Evolutionary conservation across 2,329 filamentous ascomycete species (phyloP).

Genomic region (Apiospora hydei): DNA sequence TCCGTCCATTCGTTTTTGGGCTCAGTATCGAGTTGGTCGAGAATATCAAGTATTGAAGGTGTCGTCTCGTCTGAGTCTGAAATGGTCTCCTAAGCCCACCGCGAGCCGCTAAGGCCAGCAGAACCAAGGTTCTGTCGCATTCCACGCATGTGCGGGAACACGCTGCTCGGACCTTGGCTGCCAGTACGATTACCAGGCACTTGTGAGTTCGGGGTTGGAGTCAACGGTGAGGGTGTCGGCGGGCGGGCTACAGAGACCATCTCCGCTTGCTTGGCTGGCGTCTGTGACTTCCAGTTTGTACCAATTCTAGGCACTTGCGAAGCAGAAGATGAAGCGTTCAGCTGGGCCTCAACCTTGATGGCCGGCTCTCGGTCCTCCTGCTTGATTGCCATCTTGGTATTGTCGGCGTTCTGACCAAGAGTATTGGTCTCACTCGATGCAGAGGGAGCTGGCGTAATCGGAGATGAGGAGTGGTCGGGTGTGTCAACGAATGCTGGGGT

Average conservation of each 20-base stretch:
- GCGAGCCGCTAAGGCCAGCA: not conserved
- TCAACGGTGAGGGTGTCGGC: not conserved
- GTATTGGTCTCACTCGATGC: not conserved
- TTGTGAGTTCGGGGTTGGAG: not conserved
- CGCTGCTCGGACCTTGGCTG: not conserved
- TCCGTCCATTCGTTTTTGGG: not conserved
- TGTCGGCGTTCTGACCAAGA: not conserved
- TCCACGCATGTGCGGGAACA: not conserved
- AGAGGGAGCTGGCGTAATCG: not conserved
- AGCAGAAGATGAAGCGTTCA: not conserved
- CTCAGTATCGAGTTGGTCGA: not conserved
- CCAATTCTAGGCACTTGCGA: not conserved
- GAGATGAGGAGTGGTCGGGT: not conserved
- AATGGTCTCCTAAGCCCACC: constrained; percentile 15
- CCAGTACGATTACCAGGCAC: constrained; percentile 10
- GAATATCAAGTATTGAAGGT: not conserved
- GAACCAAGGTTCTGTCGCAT: constrained; percentile 13
- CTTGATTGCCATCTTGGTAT: not conserved
- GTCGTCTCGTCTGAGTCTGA: not conserved
- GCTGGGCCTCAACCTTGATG: not conserved
- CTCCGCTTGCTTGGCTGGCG: not conserved
- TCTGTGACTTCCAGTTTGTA: not conserved
- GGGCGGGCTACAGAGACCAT: not conserved
- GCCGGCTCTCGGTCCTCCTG: not conserved
- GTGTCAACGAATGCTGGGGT: not conserved